Evolutionary conservation across 306 rosid genomes (phyloP).

Genomic region (Gillenia trifoliata): DNA sequence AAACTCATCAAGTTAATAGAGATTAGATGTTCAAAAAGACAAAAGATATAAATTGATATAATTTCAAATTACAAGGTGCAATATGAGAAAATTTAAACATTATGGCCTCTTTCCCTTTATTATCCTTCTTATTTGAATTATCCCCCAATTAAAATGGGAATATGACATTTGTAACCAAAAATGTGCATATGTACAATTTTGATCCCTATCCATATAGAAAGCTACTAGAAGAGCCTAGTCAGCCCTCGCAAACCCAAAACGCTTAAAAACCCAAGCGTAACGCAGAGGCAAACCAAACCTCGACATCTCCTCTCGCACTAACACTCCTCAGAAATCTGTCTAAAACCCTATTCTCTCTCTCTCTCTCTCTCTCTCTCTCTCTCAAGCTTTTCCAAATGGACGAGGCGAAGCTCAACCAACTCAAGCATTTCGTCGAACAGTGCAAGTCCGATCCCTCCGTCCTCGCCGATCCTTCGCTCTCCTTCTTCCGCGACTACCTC

Average conservation of each 20-base stretch:
- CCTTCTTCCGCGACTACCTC: slow-evolving; percentile 87
- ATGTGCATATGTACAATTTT: too few species aligned
- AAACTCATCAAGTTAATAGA: too few species aligned
- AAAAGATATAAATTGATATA: too few species aligned
- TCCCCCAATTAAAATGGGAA: too few species aligned
- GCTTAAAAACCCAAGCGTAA: background rate
- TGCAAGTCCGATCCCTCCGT: slow-evolving; percentile 69
- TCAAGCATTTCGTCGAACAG: slow-evolving; percentile 73
- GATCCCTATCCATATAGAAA: too few species aligned
- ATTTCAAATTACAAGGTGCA: too few species aligned
- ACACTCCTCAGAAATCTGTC: background rate
- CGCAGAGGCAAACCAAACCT: background rate
- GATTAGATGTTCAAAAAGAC: too few species aligned
- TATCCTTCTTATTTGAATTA: too few species aligned
- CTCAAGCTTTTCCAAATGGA: slow-evolving; percentile 39
- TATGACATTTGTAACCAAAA: too few species aligned
- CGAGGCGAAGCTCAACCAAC: slow-evolving; percentile 48
- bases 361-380: background rate
- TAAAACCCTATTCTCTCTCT: slow-evolving; percentile 5
- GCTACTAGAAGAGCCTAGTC: slow-evolving; percentile 19
- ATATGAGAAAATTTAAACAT: too few species aligned
- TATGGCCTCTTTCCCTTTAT: too few species aligned
- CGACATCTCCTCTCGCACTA: background rate
- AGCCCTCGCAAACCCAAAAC: background rate
- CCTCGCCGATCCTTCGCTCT: slow-evolving; percentile 75